Conservation (phyloP, 805 yeast genomes). For the Yamadazyma endophytica region DNA sequence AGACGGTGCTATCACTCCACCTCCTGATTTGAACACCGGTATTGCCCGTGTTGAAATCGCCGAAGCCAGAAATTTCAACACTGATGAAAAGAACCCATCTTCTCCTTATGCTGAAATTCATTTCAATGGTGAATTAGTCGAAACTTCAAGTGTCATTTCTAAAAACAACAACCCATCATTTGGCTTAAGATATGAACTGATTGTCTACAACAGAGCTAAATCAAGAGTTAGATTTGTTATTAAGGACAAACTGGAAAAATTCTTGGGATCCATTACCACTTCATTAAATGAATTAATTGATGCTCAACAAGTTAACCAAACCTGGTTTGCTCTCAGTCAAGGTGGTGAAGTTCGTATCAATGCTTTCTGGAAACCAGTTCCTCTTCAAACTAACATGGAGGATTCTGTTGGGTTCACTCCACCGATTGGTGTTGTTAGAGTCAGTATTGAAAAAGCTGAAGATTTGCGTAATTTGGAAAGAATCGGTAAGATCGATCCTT, state of each 20-base stretch:
- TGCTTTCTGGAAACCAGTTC: constrained; percentile 85
- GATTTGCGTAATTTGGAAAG: constrained; percentile 81
- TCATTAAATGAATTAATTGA: constrained; percentile 65
- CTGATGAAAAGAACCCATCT: constrained; percentile 43
- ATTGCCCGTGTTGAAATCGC: constrained; percentile 64
- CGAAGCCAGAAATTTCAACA: constrained; percentile 55
- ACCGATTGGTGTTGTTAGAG: constrained; percentile 88
- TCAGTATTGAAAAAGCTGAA: constrained; percentile 64
- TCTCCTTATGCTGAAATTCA: constrained; percentile 69
- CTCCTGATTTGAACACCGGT: constrained; percentile 94
- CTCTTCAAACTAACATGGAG: constrained; percentile 33
- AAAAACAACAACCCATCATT: constrained; percentile 65
- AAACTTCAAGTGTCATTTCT: constrained; percentile 56
- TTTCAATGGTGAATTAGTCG: constrained; percentile 55
- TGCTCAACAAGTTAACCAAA: constrained; percentile 70
- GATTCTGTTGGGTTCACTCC: constrained; percentile 80
- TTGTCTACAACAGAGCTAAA: constrained; percentile 68
- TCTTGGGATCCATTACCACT: constrained; percentile 57
- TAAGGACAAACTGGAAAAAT: constrained; percentile 51
- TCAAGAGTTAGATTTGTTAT: constrained; percentile 65
- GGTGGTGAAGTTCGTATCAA: constrained; percentile 74
- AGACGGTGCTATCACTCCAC: constrained; percentile 77
- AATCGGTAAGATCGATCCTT: constrained; percentile 91
- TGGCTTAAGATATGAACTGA: constrained; percentile 58
- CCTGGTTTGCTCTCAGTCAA: constrained; percentile 68